Evolutionary conservation across 2,329 filamentous ascomycete genomes (phyloP), one percentile per base, ranked within the genome.

Genomic region (Incumbomyces delicatus): DNA sequence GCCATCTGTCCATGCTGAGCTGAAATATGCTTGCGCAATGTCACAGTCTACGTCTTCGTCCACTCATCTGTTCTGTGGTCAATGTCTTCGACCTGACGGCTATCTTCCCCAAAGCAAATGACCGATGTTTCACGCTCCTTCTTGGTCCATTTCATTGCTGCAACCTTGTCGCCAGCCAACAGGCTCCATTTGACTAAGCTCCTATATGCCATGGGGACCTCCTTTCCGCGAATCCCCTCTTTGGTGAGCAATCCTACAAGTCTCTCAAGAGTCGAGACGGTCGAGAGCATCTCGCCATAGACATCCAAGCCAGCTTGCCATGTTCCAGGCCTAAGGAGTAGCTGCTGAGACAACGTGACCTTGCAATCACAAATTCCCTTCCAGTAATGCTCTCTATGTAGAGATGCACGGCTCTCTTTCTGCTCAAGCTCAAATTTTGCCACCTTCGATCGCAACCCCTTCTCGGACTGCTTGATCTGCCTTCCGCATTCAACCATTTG

Each of bases 171-270:
- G 8, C 38, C 42, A 17, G 47, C 48, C 18, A 53, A 34, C 18
- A 48, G 44, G 3, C 41, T 44, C 54, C 54, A 57, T 33, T 53
- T 55, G 6, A 51, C 53, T 47, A 57, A 36, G 16, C 50, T 51
- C 32, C 47, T 45, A 27, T 54, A 55, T 1, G 43, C 46, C 34
- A 55, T 54, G 3, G 53, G 49, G 43, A 57, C 37, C 3, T 51
- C 50, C 16, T 45, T 34, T 12, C 50, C 53, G 8, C 44, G 33
- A 11, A 55, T 41, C 11, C 48, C 32, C 41, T 57, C 54, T 38
- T 57, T 57, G 27, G 52, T 13, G 11, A 57, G 32, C 5, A 57
- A 34, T 2, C 22, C 33, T 40, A 52, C 50, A 16, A 57, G 37
- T 27, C 36, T 49, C 5, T 31, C 20, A 22, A 57, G 29, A 2